These are phyloP conservation scores for thale cress (Arabidopsis thaliana) DNA, from an alignment of 345 rosid species.

Conservation along the genomic window DNA sequence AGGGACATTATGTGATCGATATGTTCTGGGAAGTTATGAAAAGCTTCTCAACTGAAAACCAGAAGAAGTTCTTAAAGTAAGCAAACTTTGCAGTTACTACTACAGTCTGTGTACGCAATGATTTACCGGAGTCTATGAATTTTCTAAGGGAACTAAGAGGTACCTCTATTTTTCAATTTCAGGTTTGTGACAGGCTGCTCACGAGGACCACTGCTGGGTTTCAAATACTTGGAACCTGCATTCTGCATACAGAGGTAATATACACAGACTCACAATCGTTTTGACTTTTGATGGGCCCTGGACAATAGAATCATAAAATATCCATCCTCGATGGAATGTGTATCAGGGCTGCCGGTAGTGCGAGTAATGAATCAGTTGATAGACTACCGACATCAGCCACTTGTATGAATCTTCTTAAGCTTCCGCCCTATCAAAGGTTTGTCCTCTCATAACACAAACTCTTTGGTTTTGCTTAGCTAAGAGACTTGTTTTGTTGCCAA, in stretches of 20 bases:
- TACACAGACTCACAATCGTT: slow-evolving; percentile 1
- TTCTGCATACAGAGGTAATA: slow-evolving; percentile 95
- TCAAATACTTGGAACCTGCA: slow-evolving; percentile 84
- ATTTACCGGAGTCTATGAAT: not conserved
- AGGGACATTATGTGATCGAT: slow-evolving; percentile 98
- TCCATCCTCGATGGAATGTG: slow-evolving; percentile 23
- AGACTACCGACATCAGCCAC: slow-evolving; percentile 96
- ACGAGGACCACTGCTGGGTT: slow-evolving; percentile 94
- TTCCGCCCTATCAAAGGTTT: slow-evolving; percentile 97
- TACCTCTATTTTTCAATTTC: slow-evolving; percentile 35
- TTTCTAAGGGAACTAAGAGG: slow-evolving; percentile 20
- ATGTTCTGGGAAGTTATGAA: slow-evolving; percentile 96
- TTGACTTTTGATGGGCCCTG: slow-evolving; percentile 10
- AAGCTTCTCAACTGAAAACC: slow-evolving; percentile 82
- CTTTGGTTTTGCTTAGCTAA: slow-evolving; percentile 6
- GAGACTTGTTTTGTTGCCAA: slow-evolving; percentile 7
- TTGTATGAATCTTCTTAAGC: slow-evolving; percentile 99
- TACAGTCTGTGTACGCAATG: slow-evolving; percentile 7
- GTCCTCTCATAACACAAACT: slow-evolving; percentile 36
- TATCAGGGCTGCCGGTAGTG: slow-evolving; percentile 34
- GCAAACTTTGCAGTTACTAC: slow-evolving; percentile 26
- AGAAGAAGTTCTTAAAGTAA: slow-evolving; percentile 93
- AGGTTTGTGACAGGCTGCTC: slow-evolving; percentile 99
- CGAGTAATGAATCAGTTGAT: slow-evolving; percentile 67
- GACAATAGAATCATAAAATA: slow-evolving; percentile 6